Percentiles rank a stretch among this genome's conserved stretches.
Evolutionary conservation across 306 rosid genomes (phyloP).

Genomic region (Oxytropis ochrocephala): DNA sequence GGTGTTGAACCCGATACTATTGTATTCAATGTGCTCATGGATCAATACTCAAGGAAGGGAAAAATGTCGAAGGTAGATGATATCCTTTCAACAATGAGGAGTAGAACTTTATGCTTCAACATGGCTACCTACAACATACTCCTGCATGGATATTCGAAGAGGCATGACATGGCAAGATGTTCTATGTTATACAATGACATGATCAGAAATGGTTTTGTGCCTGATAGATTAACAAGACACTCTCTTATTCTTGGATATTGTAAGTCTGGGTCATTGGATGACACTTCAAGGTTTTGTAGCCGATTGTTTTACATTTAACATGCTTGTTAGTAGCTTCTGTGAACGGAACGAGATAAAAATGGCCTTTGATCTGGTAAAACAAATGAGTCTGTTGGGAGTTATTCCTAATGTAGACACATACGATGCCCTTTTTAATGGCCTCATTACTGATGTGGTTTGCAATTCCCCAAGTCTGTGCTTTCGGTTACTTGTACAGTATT

Average conservation of each 20-base stretch:
- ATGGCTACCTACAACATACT: conserved; percentile 65
- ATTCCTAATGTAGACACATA: conserved; percentile 40
- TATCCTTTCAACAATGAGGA: conserved; percentile 48
- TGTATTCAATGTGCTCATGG: conserved; percentile 45
- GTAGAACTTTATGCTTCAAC: conserved; percentile 36
- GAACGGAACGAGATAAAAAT: conserved; percentile 39
- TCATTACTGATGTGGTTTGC: conserved; percentile 29
- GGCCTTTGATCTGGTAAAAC: conserved; percentile 44
- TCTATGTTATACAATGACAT: conserved; percentile 36
- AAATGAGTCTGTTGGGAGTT: conserved; percentile 39
- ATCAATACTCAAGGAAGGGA: conserved; percentile 64
- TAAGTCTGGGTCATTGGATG: conserved; percentile 44
- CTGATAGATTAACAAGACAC: conserved; percentile 56
- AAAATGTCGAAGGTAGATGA: conserved; percentile 32
- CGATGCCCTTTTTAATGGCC: conserved; percentile 46
- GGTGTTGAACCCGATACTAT: conserved; percentile 51
- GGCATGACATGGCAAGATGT: conserved; percentile 33
- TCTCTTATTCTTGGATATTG: conserved; percentile 61
- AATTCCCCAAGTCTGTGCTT: conserved; percentile 1
- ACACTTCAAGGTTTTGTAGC: conserved; percentile 35
- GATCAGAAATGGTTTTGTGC: conserved; percentile 33
- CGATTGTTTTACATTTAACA: conserved; percentile 52
- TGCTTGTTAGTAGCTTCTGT: conserved; percentile 55
- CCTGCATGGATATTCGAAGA: conserved; percentile 64
- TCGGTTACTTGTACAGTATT: not conserved